Percentiles rank a stretch among this genome's conserved stretches.
Evolutionary conservation across 306 rosid species (phyloP).

Genomic region (Pachyrhizus erosus): DNA sequence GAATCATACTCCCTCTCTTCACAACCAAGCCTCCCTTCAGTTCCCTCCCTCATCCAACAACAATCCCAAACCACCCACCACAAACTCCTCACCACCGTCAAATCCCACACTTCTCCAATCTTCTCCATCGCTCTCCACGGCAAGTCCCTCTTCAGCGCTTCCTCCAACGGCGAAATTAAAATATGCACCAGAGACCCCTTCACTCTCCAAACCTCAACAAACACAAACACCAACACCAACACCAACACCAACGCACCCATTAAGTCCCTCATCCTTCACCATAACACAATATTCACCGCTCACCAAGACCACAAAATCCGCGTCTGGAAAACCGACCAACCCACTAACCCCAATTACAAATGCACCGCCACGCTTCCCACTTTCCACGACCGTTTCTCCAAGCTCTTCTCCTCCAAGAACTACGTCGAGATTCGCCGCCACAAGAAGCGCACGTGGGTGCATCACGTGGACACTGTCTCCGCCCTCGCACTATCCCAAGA

Average conservation of each 20-base stretch:
- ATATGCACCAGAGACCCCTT: constrained; percentile 41
- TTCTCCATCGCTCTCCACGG: constrained; percentile 57
- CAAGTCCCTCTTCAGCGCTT: constrained; percentile 55
- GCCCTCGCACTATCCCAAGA: constrained; percentile 62
- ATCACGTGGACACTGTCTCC: constrained; percentile 74
- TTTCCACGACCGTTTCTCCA: constrained; percentile 50
- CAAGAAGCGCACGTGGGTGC: constrained; percentile 76
- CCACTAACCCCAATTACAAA: constrained; percentile 26
- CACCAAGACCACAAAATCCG: constrained; percentile 83
- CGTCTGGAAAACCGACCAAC: constrained; percentile 62
- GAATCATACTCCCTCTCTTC: constrained; percentile 62
- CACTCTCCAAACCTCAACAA: not conserved
- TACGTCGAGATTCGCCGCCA: constrained; percentile 63
- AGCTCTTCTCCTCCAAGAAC: constrained; percentile 55
- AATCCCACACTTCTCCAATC: constrained; percentile 54
- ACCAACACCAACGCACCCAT: constrained; percentile 44
- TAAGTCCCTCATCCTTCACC: constrained; percentile 51
- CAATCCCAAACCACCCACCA: constrained; percentile 38
- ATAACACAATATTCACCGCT: constrained; percentile 57
- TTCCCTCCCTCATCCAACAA: constrained; percentile 61
- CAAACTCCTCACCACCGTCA: constrained; percentile 50
- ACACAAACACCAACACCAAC: not conserved
- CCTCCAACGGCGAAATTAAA: constrained; percentile 53
- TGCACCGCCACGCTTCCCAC: constrained; percentile 71
- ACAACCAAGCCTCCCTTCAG: constrained; percentile 77